Percentiles rank a stretch among this genome's conserved stretches.
Conservation (phyloP, 495 filamentous ascomycete genomes). For the Neurospora hispaniola region DNA sequence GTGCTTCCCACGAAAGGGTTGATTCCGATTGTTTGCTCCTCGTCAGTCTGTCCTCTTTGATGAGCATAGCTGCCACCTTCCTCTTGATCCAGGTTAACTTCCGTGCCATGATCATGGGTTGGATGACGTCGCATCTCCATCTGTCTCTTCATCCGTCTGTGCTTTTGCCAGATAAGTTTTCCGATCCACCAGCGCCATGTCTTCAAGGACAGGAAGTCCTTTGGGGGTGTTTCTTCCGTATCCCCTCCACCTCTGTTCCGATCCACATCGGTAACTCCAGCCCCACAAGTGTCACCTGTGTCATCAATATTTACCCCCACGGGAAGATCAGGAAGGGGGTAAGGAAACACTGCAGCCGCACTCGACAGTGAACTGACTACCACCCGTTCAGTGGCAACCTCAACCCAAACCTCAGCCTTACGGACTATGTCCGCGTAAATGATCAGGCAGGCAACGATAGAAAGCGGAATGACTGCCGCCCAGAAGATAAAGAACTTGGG, state of each 20-base stretch:
- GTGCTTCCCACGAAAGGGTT: background rate
- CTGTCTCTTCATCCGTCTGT: background rate
- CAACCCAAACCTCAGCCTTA: constrained; percentile 36
- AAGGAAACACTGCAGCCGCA: background rate
- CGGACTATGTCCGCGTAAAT: constrained; percentile 35
- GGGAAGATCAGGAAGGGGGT: background rate
- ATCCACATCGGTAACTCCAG: background rate
- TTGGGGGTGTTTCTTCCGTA: background rate
- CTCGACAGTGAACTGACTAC: background rate
- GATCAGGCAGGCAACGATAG: constrained; percentile 21
- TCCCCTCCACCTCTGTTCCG: background rate
- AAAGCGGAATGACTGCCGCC: constrained; percentile 24
- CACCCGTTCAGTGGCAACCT: constrained; percentile 20
- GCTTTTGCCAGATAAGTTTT: background rate
- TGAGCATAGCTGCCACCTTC: background rate
- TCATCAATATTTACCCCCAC: background rate
- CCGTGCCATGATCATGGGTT: background rate
- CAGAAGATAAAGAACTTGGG: constrained; percentile 32
- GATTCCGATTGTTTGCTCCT: background rate
- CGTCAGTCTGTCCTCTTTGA: background rate
- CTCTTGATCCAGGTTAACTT: background rate
- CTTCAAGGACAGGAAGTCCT: background rate
- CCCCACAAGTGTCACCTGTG: background rate
- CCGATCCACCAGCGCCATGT: background rate
- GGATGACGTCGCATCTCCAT: background rate